Percentiles rank a stretch among this genome's conserved stretches.
phyloP scores from a whole-genome alignment of 352 stramenopile genomes.

The Globisporangium alternatum region DNA sequence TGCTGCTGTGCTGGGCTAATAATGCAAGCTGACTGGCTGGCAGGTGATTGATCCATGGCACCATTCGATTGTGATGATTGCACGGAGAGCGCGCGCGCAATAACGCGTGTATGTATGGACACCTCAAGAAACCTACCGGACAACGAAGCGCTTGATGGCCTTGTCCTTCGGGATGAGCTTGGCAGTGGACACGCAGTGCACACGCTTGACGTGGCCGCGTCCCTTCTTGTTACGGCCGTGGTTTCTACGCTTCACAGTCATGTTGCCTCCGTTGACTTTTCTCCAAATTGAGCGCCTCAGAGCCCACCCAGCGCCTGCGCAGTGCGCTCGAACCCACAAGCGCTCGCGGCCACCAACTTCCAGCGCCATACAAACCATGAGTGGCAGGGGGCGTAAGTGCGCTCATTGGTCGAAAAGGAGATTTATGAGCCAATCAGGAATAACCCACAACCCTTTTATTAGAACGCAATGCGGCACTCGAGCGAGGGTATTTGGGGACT shows the following conservation, averaged over 20 bases:
- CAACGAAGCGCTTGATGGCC: conserved; percentile 92
- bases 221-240: conserved; percentile 99
- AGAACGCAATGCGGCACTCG: background rate
- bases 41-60: background rate
- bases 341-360: conserved; percentile 50
- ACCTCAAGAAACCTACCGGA: conserved; percentile 60
- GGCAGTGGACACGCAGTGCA: conserved; percentile 97
- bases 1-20: too few species aligned
- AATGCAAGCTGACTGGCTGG: background rate
- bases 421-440: background rate
- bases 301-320: background rate
- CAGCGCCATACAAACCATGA: conserved; percentile 30
- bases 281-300: conserved; percentile 69
- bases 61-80: background rate
- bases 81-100: background rate
- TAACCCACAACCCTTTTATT: background rate
- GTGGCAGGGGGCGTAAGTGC: background rate
- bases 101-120: background rate
- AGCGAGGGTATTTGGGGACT: background rate
- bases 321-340: conserved; percentile 27
- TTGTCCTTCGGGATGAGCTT: conserved; percentile 99
- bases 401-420: conserved; percentile 36
- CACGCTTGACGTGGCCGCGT: conserved; percentile 98
- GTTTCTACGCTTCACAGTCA: conserved; percentile 99
- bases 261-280: conserved; percentile 88